These are phyloP conservation scores for Exophiala lecanii-corni DNA, from an alignment of 2,329 filamentous ascomycete genomes.

Conservation along the genomic window DNA sequence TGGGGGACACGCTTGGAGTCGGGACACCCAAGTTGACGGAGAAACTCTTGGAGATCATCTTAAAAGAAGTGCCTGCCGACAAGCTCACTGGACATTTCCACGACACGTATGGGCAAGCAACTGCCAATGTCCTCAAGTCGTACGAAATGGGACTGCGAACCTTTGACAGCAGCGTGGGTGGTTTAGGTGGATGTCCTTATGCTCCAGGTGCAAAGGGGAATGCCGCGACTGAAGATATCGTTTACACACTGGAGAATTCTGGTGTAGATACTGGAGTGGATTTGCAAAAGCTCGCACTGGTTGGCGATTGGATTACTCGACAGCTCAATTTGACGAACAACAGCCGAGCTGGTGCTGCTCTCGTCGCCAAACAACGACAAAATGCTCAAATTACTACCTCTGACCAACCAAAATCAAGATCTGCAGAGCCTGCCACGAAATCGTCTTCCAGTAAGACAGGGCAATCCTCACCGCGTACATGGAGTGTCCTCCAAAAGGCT, in stretches of 20 bases:
- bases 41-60: conserved; percentile 31
- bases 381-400: conserved; percentile 16
- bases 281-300: conserved; percentile 56
- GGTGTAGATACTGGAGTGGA: conserved; percentile 51
- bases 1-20: conserved; percentile 88
- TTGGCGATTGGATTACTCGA: conserved; percentile 66
- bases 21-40: conserved; percentile 54
- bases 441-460: not conserved
- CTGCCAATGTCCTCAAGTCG: conserved; percentile 72
- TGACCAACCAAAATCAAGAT: conserved; percentile 31
- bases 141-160: conserved; percentile 71
- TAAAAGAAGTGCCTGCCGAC: conserved; percentile 53
- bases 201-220: conserved; percentile 81
- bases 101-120: conserved; percentile 78
- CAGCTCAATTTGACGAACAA: conserved; percentile 60
- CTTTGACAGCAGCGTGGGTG: conserved; percentile 74
- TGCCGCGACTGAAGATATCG: conserved; percentile 76
- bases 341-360: conserved; percentile 62
- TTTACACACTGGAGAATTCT: conserved; percentile 56
- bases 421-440: too few relatives aligned
- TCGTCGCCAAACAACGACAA: conserved; percentile 5
- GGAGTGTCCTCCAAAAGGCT: too few relatives aligned
- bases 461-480: too few relatives aligned
- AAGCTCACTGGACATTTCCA: conserved; percentile 81
- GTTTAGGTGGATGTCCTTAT: conserved; percentile 78